phyloP scores from a whole-genome alignment of 2,329 filamentous ascomycete species.

The Xylariaceae sp. region DNA sequence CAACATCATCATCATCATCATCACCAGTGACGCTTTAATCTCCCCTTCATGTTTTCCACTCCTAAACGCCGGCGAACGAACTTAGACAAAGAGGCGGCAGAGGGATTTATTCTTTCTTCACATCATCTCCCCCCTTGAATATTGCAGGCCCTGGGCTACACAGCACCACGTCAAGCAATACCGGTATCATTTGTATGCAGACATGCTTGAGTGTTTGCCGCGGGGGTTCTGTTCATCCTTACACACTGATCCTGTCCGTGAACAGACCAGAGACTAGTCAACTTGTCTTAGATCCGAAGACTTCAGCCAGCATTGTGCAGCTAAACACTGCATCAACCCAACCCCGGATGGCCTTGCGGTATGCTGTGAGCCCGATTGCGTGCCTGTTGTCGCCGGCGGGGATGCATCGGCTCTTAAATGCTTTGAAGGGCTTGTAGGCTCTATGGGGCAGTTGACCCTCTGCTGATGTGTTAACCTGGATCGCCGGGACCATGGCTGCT shows the following conservation, averaged over 20 bases:
- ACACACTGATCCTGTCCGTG: constrained; percentile 10
- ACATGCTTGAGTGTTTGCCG: constrained; percentile 8
- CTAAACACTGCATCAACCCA: constrained; percentile 13
- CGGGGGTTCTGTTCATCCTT: constrained; percentile 4
- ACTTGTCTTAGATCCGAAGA: constrained; percentile 17
- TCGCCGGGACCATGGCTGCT: constrained; percentile 8
- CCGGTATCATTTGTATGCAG: constrained; percentile 15
- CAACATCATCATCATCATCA: neutral
- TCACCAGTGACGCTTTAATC: constrained; percentile 15
- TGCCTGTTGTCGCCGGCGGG: constrained; percentile 7
- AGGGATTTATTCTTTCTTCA: constrained; percentile 11
- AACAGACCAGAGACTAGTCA: constrained; percentile 18
- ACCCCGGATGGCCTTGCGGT: constrained; percentile 7
- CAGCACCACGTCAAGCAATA: constrained; percentile 6
- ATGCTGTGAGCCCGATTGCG: constrained; percentile 7
- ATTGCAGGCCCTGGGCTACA: constrained; percentile 10
- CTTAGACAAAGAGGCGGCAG: constrained; percentile 8
- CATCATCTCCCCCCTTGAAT: constrained; percentile 11
- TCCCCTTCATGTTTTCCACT: constrained; percentile 16
- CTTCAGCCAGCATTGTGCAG: constrained; percentile 12
- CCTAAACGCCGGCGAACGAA: constrained; percentile 5
- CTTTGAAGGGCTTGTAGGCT: constrained; percentile 17
- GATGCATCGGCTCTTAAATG: constrained; percentile 9
- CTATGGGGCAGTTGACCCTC: constrained; percentile 12
- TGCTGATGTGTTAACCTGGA: constrained; percentile 9